Percentiles rank a stretch among this genome's conserved stretches.
phyloP scores from a whole-genome alignment of 805 yeast genomes.

The Vanderwaltozyma polyspora region DNA sequence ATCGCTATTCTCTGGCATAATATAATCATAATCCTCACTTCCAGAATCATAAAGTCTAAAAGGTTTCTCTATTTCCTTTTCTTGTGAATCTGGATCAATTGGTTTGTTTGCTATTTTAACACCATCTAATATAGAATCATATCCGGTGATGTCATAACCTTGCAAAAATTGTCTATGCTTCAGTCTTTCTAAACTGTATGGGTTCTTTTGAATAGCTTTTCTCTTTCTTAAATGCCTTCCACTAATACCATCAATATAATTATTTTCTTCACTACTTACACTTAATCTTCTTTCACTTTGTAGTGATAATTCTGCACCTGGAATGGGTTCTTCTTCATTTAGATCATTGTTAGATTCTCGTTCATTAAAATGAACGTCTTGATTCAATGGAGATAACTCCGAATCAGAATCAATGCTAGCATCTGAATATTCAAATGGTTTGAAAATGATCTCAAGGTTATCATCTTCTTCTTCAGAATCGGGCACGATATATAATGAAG shows the following conservation, averaged over 20 bases:
- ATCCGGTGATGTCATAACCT: slow-evolving; percentile 21
- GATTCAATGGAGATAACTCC: no score
- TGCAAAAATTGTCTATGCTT: slow-evolving; percentile 22
- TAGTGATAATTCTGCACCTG: no score
- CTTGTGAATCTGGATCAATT: slow-evolving; percentile 1
- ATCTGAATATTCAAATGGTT: no score
- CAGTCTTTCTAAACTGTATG: slow-evolving; percentile 26
- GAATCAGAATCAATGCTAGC: no score
- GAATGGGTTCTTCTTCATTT: no score
- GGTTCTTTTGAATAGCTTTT: slow-evolving; percentile 27
- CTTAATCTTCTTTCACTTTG: no score
- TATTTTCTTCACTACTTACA: no score
- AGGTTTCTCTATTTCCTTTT: slow-evolving; percentile 1
- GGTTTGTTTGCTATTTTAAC: slow-evolving; percentile 10
- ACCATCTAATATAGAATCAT: slow-evolving; percentile 16
- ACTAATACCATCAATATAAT: no score
- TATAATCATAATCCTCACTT: not conserved
- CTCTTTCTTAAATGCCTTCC: slow-evolving; percentile 22
- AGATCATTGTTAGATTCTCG: no score
- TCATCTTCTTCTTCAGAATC: slow-evolving; percentile 23
- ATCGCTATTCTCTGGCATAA: not conserved
- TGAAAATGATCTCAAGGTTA: no score
- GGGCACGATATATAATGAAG: slow-evolving; percentile 9
- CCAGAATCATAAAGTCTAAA: no score
- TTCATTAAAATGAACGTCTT: no score